Evolutionary conservation across 2,329 filamentous ascomycete species (phyloP).

Genomic region (Aspergillus oerlinghausenensis): DNA sequence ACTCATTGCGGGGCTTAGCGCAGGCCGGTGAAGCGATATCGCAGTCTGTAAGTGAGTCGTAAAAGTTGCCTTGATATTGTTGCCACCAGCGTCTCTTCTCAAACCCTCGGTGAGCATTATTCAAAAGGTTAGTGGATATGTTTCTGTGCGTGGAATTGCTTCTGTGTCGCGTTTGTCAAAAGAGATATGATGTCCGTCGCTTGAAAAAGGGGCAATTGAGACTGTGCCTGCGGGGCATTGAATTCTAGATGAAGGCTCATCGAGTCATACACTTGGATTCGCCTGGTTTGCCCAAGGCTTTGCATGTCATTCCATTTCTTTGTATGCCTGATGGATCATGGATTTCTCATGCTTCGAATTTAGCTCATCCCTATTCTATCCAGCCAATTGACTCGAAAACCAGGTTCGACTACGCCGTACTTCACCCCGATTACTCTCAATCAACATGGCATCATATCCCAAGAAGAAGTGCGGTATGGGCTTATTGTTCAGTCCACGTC

Average conservation of each 20-base stretch:
- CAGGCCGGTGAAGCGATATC: slow-evolving; percentile 27
- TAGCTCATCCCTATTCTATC: background rate
- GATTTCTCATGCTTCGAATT: background rate
- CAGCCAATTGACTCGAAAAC: slow-evolving; percentile 1
- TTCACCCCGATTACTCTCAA: slow-evolving; percentile 4
- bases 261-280: background rate
- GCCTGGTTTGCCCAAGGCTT: background rate
- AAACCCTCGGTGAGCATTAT: slow-evolving; percentile 7
- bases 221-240: background rate
- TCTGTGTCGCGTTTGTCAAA: background rate
- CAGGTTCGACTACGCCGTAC: slow-evolving; percentile 2
- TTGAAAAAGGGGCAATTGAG: background rate
- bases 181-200: background rate
- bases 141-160: background rate
- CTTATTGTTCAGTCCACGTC: slow-evolving; percentile 1
- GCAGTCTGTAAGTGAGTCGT: slow-evolving; percentile 10
- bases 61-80: slow-evolving; percentile 3
- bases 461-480: slow-evolving; percentile 40
- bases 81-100: slow-evolving; percentile 19
- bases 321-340: background rate
- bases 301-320: background rate
- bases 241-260: background rate
- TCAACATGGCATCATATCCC: slow-evolving; percentile 29
- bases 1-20: slow-evolving; percentile 21
- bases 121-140: slow-evolving; percentile 20